Base-by-base conservation (phyloP, 139 green algal genomes). In the Chlorella sp. region DNA sequence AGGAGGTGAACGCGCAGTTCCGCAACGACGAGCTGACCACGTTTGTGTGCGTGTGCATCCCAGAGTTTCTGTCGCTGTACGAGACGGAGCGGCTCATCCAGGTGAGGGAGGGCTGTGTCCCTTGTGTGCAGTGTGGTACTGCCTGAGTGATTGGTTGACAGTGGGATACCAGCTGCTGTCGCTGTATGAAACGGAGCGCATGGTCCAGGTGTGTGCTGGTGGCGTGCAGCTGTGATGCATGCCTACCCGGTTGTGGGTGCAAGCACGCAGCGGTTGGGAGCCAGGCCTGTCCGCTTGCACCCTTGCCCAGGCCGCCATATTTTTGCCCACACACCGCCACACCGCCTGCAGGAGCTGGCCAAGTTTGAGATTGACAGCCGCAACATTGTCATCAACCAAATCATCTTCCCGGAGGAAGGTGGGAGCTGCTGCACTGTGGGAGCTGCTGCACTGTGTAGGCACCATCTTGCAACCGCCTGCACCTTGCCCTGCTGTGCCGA, bases 41-140 rank as follows among this genome's bases (percentile, higher is more conserved):
- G 0, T 99, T 99, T 90, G 96, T 99, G 78, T 98, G 94, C 79
- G 97, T 99, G 28, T 99, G 97, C 93, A 99, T 99, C 76, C 96
- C 97, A 28, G 97, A 99, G 92, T 99, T 99, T 87, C 92, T 99
- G 17, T 96, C 91, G 19, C 90, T 99, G 26, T 99, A 99, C 82
- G 97, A 99, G 92, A 99, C 97, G 41, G 97, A 99, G 89, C 92
- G 97, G 3, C 92, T 99, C 26, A 95, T 99, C 43, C 90, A 92
- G 86, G 83, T 83, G 70, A 9, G 76, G 7, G 44, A 41, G 40
- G 70, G 70, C 1, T 11, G 41, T 46, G 67, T 22, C 46, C 2
- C 34, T n/a, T 9, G 67, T 34, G 4, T 76, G 70, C 4, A 3
- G 19, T 2, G 26, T 7, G 62, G 2, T n/a, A n/a, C n/a, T n/a